Base-by-base conservation (phyloP, 768 basidiomycete species). In the Agaricus blazei region DNA sequence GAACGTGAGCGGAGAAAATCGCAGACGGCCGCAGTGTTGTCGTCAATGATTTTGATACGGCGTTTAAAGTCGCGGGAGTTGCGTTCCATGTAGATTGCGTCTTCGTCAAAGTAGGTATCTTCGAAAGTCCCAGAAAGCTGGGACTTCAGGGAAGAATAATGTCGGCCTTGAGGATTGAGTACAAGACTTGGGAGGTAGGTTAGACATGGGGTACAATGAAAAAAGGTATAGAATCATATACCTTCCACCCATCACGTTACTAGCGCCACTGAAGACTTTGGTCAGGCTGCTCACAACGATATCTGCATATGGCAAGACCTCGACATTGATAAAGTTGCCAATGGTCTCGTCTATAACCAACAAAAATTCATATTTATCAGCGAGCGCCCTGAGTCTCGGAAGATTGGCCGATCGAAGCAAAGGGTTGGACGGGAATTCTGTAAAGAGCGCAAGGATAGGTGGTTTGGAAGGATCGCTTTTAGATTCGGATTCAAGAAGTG, bases 231-330 rank as follows among this genome's bases (percentile, higher is more conserved):
- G 23, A 2, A 14, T 19, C 34, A 74, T 80, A 51, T 62, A 96
- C 96, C 90, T 91, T 65, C 96, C 96, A 44, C 96, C 96, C 96
- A 98, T 98, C 49, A 95, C 93, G 64, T 99, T 98, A 38, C 86
- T 82, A 52, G 90, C 87, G 1, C 96, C 96, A 59, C 92, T 94
- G 73, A 99, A 98, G 28, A 98, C 78, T 74, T 98, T 98, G 23
- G 90, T 88, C 64, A 98, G 70, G 72, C 93, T 95, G 63, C 91
- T 93, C 41, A 87, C 94, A 7, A 96, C 85, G 27, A 99, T 80
- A 66, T 98, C 96, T 8, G 87, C 89, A 58, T 83, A 90, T 14
- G 85, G 87, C 1, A 95, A 73, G 4, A 93, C 87, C 62, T 96
- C 88, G 34, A 98, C 93, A 60, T 98, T 99, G 59, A 90, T 81